Evolutionary conservation across 495 filamentous ascomycete genomes (phyloP).

Genomic region (Tuber brumale): DNA sequence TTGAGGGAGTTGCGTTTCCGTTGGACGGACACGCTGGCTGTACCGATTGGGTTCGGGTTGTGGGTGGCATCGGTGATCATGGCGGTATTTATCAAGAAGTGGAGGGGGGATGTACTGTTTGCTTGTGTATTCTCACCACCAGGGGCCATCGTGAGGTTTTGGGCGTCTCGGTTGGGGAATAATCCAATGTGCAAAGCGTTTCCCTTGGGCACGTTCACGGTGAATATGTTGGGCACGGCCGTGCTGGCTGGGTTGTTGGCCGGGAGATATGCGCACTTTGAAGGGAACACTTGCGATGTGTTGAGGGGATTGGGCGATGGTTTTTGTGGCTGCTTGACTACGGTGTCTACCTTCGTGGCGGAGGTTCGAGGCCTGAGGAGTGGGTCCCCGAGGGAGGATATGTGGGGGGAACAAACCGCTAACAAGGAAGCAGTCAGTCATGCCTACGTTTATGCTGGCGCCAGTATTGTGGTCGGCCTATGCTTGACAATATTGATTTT

Average conservation of each 20-base stretch:
- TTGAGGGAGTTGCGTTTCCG: constrained; percentile 50
- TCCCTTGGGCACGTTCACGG: constrained; percentile 80
- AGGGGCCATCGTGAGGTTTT: constrained; percentile 72
- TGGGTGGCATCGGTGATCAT: constrained; percentile 79
- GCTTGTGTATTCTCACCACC: constrained; percentile 79
- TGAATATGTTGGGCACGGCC: constrained; percentile 70
- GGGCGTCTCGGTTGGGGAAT: constrained; percentile 62
- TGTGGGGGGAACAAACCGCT: constrained; percentile 4
- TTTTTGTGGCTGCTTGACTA: constrained; percentile 84
- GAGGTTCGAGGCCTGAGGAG: constrained; percentile 66
- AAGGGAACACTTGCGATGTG: constrained; percentile 57
- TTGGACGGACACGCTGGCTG: constrained; percentile 51
- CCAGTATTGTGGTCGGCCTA: constrained; percentile 60
- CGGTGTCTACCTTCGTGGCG: constrained; percentile 84
- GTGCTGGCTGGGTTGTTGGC: constrained; percentile 49
- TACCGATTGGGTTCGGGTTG: constrained; percentile 59
- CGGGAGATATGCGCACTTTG: constrained; percentile 66
- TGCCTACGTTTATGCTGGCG: constrained; percentile 67
- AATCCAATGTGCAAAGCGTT: constrained; percentile 65
- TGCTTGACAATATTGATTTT: constrained; percentile 65
- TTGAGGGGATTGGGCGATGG: constrained; percentile 81
- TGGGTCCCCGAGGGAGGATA: constrained; percentile 4
- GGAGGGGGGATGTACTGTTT: constrained; percentile 70
- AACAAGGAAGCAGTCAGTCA: constrained; percentile 43
- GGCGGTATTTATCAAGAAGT: constrained; percentile 57